phyloP scores from a whole-genome alignment of 495 filamentous ascomycete genomes.

The Penicillium desertorum region DNA sequence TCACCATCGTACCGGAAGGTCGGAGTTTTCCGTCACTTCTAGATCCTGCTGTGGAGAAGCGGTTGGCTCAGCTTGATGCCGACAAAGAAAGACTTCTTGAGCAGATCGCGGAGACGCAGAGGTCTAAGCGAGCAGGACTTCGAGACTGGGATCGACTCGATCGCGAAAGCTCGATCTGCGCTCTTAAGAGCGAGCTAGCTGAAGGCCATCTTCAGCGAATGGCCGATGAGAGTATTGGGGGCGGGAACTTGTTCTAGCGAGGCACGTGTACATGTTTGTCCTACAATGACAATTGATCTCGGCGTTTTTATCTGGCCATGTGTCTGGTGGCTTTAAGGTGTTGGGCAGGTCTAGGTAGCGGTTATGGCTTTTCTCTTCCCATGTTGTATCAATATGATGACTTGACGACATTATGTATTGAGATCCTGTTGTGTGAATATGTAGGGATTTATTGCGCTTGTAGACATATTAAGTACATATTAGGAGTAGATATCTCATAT shows the following conservation, averaged over 20 bases:
- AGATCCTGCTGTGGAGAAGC: constrained; percentile 46
- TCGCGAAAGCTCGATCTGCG: constrained; percentile 58
- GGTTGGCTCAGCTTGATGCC: constrained; percentile 51
- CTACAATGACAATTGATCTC: not conserved
- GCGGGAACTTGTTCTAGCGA: constrained; percentile 44
- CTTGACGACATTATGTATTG: not conserved
- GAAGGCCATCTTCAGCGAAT: constrained; percentile 60
- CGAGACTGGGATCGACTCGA: constrained; percentile 61
- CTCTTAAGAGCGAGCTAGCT: constrained; percentile 59
- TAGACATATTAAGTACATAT: too few relatives aligned
- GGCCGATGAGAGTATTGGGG: constrained; percentile 52
- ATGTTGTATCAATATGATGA: constrained; percentile 4
- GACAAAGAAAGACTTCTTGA: constrained; percentile 57
- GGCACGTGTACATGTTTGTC: not conserved
- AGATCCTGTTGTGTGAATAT: not conserved
- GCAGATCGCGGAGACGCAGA: constrained; percentile 56
- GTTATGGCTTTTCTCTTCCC: not conserved
- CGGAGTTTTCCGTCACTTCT: constrained; percentile 37
- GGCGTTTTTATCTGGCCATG: not conserved
- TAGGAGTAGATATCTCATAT: too few relatives aligned
- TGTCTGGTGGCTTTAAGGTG: not conserved
- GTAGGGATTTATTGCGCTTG: not conserved
- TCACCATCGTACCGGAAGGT: constrained; percentile 54
- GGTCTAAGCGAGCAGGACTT: constrained; percentile 48
- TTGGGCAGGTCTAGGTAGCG: not conserved